Base-by-base conservation (phyloP, 192 early-diverging fungal genomes). In the Coemansia sp. region DNA sequence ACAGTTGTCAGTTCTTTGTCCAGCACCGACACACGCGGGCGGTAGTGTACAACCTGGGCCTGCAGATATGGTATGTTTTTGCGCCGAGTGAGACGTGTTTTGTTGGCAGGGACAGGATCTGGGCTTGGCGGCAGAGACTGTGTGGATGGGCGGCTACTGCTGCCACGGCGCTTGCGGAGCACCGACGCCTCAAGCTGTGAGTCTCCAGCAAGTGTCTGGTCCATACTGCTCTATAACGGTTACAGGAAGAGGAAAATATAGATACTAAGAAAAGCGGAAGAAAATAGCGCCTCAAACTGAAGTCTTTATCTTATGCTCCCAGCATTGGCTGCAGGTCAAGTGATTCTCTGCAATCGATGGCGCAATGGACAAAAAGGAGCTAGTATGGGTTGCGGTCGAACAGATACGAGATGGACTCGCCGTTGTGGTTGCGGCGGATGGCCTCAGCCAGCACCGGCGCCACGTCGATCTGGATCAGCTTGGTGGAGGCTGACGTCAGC, bases 381-480 rank as follows among this genome's bases (percentile, higher is more conserved):
- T 49, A 49, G 48, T 49, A 70, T 17, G 79, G 79, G 55, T 82
- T 82, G 57, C 73, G 79, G 60, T 85, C 69, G 67, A 97, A 97
- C 70, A 97, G 82, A 66, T 93, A 97, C 38, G 90, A 92, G 73
- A 97, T 93, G 68, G 87, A 89, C 82, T 97, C 94, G 53, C 92
- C 93, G 67, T 97, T 95, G 84, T 97, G 94, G 59, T 90, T 94
- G 66, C 93, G 81, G 60, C 92, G 87, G 72, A 95, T 94, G 8
- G 93, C 97, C 79, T 98, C 95, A 17, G 95, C 91, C 52, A 98
- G 75, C n/a, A 94, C 91, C 11, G 87, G 85, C 24, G 88, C 89
- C 49, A 98, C 86, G 71, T 96, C 96, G 67, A 98, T 92, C 27
- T 91, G 81, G 29, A 82, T 65, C 24, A 98, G 82, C 77, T 98